Percentiles rank a stretch among this genome's conserved stretches.
phyloP scores from a whole-genome alignment of 1,284 basidiomycete genomes.

The Malassezia pachydermatis region DNA sequence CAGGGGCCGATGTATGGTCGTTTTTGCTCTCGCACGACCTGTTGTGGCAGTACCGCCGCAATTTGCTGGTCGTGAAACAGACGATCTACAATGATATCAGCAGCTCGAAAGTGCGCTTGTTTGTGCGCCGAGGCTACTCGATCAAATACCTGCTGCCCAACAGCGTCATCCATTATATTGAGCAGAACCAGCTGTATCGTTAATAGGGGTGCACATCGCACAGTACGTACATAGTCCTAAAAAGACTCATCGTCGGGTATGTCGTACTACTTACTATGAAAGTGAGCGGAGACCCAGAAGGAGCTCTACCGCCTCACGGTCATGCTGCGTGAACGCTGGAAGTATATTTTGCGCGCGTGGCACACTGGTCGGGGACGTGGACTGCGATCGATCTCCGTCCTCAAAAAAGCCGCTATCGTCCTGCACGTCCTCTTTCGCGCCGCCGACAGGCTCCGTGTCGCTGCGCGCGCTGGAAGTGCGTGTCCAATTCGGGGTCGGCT shows the following conservation, averaged over 20 bases:
- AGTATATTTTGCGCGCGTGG: not conserved
- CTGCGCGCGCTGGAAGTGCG: slow-evolving; percentile 17
- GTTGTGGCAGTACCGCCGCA: slow-evolving; percentile 57
- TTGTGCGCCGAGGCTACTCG: slow-evolving; percentile 80
- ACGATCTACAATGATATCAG: slow-evolving; percentile 98
- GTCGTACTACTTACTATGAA: too few relatives aligned
- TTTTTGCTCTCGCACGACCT: slow-evolving; percentile 55
- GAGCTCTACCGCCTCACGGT: slow-evolving; percentile 32
- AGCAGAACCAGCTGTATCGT: slow-evolving; percentile 56
- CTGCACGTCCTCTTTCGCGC: slow-evolving; percentile 12
- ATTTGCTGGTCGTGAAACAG: slow-evolving; percentile 76
- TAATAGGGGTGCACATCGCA: too few relatives aligned
- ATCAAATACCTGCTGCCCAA: slow-evolving; percentile 85
- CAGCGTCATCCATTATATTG: slow-evolving; percentile 88
- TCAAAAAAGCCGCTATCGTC: slow-evolving; percentile 37
- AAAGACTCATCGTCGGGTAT: too few relatives aligned
- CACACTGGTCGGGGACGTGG: not conserved
- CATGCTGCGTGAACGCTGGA: slow-evolving; percentile 13
- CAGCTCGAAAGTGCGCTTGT: slow-evolving; percentile 54
- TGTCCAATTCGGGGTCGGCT: slow-evolving; percentile 1
- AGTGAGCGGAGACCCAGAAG: slow-evolving; percentile 32
- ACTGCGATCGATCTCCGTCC: slow-evolving; percentile 1
- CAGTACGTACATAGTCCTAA: too few relatives aligned
- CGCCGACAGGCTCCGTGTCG: not conserved
- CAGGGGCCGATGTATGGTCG: slow-evolving; percentile 74